These are phyloP conservation scores for Corchorus capsularis DNA, from an alignment of 345 rosid species.

Conservation along the genomic window DNA sequence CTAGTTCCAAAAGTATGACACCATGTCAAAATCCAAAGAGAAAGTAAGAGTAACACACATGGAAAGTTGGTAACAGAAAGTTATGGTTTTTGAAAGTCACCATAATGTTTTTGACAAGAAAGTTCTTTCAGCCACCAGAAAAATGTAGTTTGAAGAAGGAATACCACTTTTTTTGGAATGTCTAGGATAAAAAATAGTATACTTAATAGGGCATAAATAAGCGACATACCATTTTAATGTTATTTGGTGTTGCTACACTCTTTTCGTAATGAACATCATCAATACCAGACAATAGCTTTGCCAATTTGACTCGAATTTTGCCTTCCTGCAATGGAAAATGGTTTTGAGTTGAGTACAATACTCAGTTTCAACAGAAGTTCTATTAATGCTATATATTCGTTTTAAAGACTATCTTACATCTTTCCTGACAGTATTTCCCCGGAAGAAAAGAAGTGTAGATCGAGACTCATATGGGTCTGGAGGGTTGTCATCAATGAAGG, in stretches of 20 bases:
- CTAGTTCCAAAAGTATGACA: neutral
- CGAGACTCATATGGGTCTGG: slow-evolving; percentile 74
- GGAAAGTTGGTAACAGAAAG: neutral
- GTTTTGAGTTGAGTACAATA: slow-evolving; percentile 5
- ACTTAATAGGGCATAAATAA: neutral
- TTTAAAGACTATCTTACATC: slow-evolving; percentile 50
- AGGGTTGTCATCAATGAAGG: slow-evolving; percentile 53
- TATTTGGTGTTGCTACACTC: slow-evolving; percentile 62
- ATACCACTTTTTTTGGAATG: neutral
- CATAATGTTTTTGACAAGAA: neutral
- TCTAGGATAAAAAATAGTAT: neutral
- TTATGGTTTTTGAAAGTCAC: neutral
- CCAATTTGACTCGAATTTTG: slow-evolving; percentile 74
- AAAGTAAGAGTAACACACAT: neutral
- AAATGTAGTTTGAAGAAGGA: neutral
- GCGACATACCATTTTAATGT: slow-evolving; percentile 68
- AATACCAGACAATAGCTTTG: slow-evolving; percentile 58
- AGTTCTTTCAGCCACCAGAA: neutral
- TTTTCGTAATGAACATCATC: slow-evolving; percentile 75
- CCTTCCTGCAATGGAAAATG: slow-evolving; percentile 61
- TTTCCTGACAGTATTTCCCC: slow-evolving; percentile 90
- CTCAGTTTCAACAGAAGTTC: slow-evolving; percentile 11
- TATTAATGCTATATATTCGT: slow-evolving; percentile 5
- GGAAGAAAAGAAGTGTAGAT: slow-evolving; percentile 78
- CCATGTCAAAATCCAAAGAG: neutral